Evolutionary conservation across 139 green algal species (phyloP).

Genomic region (Coelastrella sp.): DNA sequence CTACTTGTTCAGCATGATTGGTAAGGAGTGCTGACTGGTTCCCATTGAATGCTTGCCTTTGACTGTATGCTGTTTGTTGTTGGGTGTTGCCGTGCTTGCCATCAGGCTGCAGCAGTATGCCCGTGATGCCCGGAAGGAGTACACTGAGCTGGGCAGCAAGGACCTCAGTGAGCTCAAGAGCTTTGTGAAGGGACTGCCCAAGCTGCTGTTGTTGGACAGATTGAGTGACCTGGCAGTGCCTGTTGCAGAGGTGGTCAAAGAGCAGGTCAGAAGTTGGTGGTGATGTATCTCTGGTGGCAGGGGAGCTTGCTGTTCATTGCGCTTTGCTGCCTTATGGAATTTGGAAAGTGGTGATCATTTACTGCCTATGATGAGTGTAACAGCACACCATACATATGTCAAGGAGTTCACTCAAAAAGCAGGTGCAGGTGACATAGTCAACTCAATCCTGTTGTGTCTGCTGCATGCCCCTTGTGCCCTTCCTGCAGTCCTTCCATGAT

Average conservation of each 20-base stretch:
- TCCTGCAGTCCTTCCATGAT: conserved; percentile 58
- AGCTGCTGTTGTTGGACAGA: conserved; percentile 66
- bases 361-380: too few relatives aligned
- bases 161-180: conserved; percentile 59
- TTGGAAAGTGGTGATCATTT: too few relatives aligned
- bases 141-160: conserved; percentile 60
- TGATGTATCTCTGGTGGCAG: too few relatives aligned
- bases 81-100: not conserved
- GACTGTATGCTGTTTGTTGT: not conserved
- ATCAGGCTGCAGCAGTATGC: conserved; percentile 64
- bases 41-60: not conserved
- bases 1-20: too few relatives aligned
- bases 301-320: too few relatives aligned
- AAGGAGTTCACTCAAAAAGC: too few relatives aligned
- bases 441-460: not conserved
- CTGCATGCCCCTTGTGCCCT: not conserved
- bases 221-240: conserved; percentile 63
- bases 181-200: conserved; percentile 66
- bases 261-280: too few relatives aligned
- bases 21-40: too few relatives aligned
- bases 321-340: too few relatives aligned
- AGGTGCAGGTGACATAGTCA: not conserved
- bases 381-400: too few relatives aligned
- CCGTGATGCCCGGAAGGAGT: conserved; percentile 65
- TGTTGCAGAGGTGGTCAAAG: conserved; percentile 67